Conservation (phyloP, 345 rosid species). For the Citrus cavaleriei region DNA sequence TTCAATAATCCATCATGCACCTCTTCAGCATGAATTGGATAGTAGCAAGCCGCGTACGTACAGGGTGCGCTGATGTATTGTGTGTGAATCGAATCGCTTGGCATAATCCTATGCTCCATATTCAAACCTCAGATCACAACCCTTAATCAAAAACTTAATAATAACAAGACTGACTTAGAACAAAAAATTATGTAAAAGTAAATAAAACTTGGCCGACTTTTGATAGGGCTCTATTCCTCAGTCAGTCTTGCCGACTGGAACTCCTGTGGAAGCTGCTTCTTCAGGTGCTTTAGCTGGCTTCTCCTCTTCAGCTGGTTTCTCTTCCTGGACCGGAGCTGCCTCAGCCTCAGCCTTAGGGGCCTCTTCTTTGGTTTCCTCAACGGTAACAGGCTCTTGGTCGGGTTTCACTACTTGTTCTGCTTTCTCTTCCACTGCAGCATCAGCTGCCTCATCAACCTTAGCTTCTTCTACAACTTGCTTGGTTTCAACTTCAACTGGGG, state of each 20-base stretch:
- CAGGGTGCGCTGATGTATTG: background rate
- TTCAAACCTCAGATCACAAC: background rate
- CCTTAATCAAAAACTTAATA: background rate
- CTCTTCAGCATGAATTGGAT: too few relatives aligned
- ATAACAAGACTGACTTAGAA: too few relatives aligned
- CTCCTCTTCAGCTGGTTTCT: background rate
- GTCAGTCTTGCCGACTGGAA: background rate
- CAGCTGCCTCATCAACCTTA: background rate
- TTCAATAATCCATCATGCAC: too few relatives aligned
- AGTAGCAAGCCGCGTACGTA: too few relatives aligned
- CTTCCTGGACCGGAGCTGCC: background rate
- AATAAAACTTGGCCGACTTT: background rate
- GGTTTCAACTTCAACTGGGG: background rate
- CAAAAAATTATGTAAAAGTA: background rate
- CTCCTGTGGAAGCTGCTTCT: background rate
- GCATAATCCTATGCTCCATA: background rate
- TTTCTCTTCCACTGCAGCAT: background rate
- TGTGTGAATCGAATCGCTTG: background rate
- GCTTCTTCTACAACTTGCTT: background rate
- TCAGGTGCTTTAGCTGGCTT: background rate
- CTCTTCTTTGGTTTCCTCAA: background rate
- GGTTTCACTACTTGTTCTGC: background rate
- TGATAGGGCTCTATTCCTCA: background rate
- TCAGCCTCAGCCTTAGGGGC: background rate
- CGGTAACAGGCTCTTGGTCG: background rate